These are phyloP conservation scores for Paecilomyces niveus DNA, from an alignment of 2,329 filamentous ascomycete genomes.

Conservation along the genomic window DNA sequence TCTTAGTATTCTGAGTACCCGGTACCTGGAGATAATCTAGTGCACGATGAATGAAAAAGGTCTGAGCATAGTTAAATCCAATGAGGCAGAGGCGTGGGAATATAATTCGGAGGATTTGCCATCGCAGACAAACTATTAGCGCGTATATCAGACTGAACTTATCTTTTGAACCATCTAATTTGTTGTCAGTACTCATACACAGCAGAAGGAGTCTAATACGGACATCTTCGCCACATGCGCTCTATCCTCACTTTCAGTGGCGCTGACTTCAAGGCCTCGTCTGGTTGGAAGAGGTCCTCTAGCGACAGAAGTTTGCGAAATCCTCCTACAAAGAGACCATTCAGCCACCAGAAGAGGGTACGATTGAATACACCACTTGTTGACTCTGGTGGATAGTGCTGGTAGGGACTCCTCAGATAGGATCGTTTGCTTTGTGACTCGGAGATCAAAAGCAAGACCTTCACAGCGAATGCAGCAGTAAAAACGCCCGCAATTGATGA, in stretches of 20 bases:
- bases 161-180: not conserved
- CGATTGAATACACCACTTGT: constrained; percentile 20
- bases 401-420: constrained; percentile 9
- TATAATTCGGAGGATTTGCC: constrained; percentile 10
- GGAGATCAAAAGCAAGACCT: constrained; percentile 33
- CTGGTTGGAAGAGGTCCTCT: constrained; percentile 15
- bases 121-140: constrained; percentile 8
- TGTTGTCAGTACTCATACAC: not conserved
- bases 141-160: not conserved
- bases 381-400: constrained; percentile 12
- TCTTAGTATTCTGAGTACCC: constrained; percentile 6
- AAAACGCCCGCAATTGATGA: constrained; percentile 27
- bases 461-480: constrained; percentile 30
- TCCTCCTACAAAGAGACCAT: constrained; percentile 18
- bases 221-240: not conserved
- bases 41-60: constrained; percentile 19
- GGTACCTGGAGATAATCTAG: constrained; percentile 10
- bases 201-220: not conserved
- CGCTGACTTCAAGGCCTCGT: constrained; percentile 1
- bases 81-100: constrained; percentile 13
- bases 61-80: constrained; percentile 13
- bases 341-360: constrained; percentile 31
- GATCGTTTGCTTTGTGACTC: constrained; percentile 38
- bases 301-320: constrained; percentile 13
- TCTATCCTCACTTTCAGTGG: not conserved